Evolutionary conservation across 163 green algal species (phyloP).

Genomic region (Trebouxiophyceae sp.): DNA sequence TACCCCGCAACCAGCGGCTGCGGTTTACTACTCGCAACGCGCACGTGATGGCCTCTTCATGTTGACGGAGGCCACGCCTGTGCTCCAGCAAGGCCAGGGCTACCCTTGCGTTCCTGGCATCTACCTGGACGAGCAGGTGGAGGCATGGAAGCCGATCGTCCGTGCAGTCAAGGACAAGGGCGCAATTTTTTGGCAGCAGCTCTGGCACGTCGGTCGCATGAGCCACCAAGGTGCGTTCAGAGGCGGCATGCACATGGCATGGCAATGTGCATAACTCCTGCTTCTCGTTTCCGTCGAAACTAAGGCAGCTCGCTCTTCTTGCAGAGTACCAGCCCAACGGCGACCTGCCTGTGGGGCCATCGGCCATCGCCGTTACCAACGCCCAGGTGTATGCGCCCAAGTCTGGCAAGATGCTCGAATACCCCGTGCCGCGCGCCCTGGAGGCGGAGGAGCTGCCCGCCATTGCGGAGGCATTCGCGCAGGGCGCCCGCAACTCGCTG

Average conservation of each 20-base stretch:
- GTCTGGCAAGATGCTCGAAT: slow-evolving; percentile 1
- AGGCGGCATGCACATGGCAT: no score
- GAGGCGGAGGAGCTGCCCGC: slow-evolving; percentile 30
- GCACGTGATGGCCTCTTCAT: slow-evolving; percentile 46
- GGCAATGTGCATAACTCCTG: no score
- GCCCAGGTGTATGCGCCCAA: slow-evolving; percentile 3
- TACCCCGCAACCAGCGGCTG: slow-evolving; percentile 19
- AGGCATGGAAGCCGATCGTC: slow-evolving; percentile 67
- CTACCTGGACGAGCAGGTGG: slow-evolving; percentile 55
- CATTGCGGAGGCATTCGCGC: slow-evolving; percentile 42
- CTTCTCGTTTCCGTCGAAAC: no score
- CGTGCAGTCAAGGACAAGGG: slow-evolving; percentile 60
- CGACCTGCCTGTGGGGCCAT: slow-evolving; percentile 41
- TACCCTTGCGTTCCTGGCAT: slow-evolving; percentile 55
- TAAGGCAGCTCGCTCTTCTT: no score
- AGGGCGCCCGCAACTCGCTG: slow-evolving; percentile 53
- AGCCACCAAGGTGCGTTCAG: slow-evolving; percentile 38
- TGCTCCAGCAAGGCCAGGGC: slow-evolving; percentile 2
- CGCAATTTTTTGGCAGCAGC: slow-evolving; percentile 60
- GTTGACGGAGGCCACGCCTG: slow-evolving; percentile 50
- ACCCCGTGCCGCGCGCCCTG: slow-evolving; percentile 28
- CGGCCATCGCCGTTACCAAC: slow-evolving; percentile 20
- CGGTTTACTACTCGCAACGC: slow-evolving; percentile 57
- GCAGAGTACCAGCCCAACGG: slow-evolving; percentile 58
- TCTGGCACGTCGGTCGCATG: slow-evolving; percentile 64